phyloP scores from a whole-genome alignment of 2,329 filamentous ascomycete species.

The Fusarium sp. region DNA sequence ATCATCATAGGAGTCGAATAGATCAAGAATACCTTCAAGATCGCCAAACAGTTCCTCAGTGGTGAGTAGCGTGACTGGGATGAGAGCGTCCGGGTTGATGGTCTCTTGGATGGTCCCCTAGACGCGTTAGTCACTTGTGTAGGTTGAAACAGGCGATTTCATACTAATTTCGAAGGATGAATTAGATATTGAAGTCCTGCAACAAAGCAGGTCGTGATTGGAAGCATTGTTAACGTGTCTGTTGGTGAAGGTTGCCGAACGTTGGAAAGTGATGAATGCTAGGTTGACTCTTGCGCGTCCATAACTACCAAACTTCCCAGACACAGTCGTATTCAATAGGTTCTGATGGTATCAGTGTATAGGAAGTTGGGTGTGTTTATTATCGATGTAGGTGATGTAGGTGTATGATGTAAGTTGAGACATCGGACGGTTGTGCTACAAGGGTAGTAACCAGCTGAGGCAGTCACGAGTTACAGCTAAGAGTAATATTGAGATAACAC shows the following conservation, averaged over 20 bases:
- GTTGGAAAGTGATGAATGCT: conserved; percentile 11
- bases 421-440: conserved; percentile 2
- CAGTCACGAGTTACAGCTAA: neutral
- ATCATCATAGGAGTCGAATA: conserved; percentile 55
- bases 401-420: conserved; percentile 24
- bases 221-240: conserved; percentile 44
- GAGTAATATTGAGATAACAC: neutral
- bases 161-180: conserved; percentile 56
- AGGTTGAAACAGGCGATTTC: neutral
- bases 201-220: conserved; percentile 55
- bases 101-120: conserved; percentile 59
- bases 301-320: neutral
- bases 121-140: conserved; percentile 1
- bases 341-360: no score
- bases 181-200: conserved; percentile 57
- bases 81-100: conserved; percentile 57
- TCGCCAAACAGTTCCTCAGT: conserved; percentile 55
- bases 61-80: conserved; percentile 57
- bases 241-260: conserved; percentile 1
- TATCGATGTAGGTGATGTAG: conserved; percentile 3
- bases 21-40: conserved; percentile 52
- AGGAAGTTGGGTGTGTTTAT: neutral
- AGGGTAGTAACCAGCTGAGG: neutral
- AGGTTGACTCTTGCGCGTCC: conserved; percentile 18
- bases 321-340: no score